Evolutionary conservation across 2,329 filamentous ascomycete species (phyloP).

Genomic region (Teratosphaeriaceae sp.): DNA sequence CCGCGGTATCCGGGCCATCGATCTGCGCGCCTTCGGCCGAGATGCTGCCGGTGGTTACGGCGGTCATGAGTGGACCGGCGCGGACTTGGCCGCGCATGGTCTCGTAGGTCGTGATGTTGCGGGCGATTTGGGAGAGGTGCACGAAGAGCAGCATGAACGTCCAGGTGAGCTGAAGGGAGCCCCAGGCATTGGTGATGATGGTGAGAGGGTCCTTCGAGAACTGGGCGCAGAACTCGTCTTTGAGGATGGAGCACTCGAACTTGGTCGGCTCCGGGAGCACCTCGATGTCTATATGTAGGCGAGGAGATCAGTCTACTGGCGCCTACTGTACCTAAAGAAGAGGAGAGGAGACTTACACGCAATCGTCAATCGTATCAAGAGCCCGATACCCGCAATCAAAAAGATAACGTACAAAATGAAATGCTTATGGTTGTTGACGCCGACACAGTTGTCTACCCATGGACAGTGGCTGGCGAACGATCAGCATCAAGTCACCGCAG

Average conservation of each 20-base stretch:
- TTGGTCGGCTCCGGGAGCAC: conserved; percentile 45
- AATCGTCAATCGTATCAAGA: conserved; percentile 66
- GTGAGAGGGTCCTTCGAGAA: conserved; percentile 80
- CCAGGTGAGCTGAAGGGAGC: conserved; percentile 80
- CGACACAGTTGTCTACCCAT: conserved; percentile 96
- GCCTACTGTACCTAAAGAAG: neutral
- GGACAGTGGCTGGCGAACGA: conserved; percentile 71
- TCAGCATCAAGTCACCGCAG: neutral
- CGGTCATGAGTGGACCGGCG: conserved; percentile 59
- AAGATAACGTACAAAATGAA: conserved; percentile 85
- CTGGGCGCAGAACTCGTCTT: conserved; percentile 65
- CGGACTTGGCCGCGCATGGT: conserved; percentile 71
- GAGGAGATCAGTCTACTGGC: no score
- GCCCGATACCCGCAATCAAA: conserved; percentile 66
- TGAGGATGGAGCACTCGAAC: conserved; percentile 64
- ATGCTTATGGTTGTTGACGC: conserved; percentile 90
- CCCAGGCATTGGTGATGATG: conserved; percentile 72
- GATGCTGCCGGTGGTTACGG: conserved; percentile 65
- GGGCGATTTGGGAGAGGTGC: conserved; percentile 84
- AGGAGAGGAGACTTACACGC: conserved; percentile 50
- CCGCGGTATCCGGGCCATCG: conserved; percentile 54
- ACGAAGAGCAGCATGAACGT: conserved; percentile 95
- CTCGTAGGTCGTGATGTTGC: conserved; percentile 93
- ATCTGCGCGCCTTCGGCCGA: conserved; percentile 64
- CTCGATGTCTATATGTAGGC: conserved; percentile 18